phyloP scores from a whole-genome alignment of 2,329 filamentous ascomycete species.

The Sporothrix curviconia region DNA sequence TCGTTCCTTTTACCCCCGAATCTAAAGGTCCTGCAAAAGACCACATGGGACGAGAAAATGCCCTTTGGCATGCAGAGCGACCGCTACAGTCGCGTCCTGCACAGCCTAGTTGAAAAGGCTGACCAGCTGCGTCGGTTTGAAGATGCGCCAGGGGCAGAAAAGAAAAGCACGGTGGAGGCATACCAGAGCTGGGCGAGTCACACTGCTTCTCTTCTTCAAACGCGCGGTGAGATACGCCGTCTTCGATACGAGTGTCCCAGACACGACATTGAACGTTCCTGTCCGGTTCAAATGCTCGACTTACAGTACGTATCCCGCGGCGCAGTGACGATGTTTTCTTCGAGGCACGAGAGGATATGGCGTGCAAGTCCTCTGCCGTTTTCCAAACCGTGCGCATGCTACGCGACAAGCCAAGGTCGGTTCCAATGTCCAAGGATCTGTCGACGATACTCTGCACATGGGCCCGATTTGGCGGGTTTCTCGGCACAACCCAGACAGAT shows the following conservation, averaged over 20 bases:
- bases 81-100: conserved; percentile 26
- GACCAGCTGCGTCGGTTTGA: conserved; percentile 23
- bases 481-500: accelerated
- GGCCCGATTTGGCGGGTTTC: conserved; percentile 4
- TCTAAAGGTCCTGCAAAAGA: conserved; percentile 29
- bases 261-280: background rate
- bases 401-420: accelerated
- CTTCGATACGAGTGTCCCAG: conserved; percentile 13
- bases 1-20: conserved; percentile 33
- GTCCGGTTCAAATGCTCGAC: background rate
- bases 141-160: background rate
- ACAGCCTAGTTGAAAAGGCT: conserved; percentile 27
- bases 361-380: background rate
- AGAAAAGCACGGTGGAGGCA: background rate
- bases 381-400: conserved; percentile 5
- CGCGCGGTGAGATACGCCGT: conserved; percentile 13
- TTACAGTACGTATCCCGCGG: conserved; percentile 6
- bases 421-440: background rate
- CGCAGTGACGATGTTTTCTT: background rate
- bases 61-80: conserved; percentile 35
- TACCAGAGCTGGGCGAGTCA: background rate
- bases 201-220: background rate
- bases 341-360: background rate
- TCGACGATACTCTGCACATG: background rate
- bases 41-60: conserved; percentile 27